These are phyloP conservation scores for Cryptococcus sp. DNA, from an alignment of 1,284 basidiomycete genomes.

Conservation along the genomic window DNA sequence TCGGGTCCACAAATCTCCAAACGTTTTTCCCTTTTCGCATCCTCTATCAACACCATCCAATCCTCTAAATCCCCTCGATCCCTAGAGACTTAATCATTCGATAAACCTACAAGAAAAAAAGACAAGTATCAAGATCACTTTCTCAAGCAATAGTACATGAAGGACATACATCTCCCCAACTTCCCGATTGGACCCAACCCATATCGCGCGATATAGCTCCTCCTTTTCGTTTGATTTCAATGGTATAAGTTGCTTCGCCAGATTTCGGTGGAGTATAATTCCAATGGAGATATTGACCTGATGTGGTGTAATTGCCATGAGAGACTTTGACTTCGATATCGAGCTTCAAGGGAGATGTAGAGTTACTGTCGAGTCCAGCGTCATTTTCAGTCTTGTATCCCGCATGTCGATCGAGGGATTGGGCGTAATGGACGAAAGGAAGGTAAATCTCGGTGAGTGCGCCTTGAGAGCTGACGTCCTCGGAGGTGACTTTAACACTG, in stretches of 20 bases:
- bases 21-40: no score
- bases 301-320: constrained; percentile 62
- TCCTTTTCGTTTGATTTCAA: constrained; percentile 61
- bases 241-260: constrained; percentile 56
- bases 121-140: no score
- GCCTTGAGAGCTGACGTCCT: constrained; percentile 41
- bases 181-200: constrained; percentile 16
- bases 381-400: not conserved
- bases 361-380: not conserved
- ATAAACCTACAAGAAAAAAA: no score
- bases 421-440: constrained; percentile 82
- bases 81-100: no score
- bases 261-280: constrained; percentile 66
- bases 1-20: no score
- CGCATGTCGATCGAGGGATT: constrained; percentile 32
- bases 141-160: constrained; percentile 20
- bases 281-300: constrained; percentile 72
- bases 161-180: constrained; percentile 37
- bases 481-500: constrained; percentile 57
- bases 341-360: constrained; percentile 21
- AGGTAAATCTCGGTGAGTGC: constrained; percentile 78
- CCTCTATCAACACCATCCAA: no score
- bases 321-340: constrained; percentile 55
- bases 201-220: constrained; percentile 49
- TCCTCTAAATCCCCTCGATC: no score